phyloP scores from a whole-genome alignment of 2,329 filamentous ascomycete genomes.

The Colletotrichum caudatum region DNA sequence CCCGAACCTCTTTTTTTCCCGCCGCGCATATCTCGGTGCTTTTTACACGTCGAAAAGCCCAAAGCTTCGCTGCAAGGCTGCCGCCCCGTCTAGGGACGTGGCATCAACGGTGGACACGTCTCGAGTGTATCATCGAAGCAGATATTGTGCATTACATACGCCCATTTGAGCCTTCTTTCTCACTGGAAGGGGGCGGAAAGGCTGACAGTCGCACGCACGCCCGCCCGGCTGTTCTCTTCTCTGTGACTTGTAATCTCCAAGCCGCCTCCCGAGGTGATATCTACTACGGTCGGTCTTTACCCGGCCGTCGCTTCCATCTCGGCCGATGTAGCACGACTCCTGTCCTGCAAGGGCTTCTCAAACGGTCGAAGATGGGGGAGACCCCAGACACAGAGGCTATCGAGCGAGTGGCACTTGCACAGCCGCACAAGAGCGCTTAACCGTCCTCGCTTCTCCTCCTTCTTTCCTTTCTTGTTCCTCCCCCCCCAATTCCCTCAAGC shows the following conservation, averaged over 20 bases:
- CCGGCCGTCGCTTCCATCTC: slow-evolving; percentile 8
- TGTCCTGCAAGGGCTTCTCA: background rate
- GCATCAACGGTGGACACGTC: background rate
- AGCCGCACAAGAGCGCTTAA: slow-evolving; percentile 40
- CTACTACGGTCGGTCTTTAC: background rate
- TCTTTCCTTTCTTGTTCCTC: background rate
- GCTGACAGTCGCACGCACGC: background rate
- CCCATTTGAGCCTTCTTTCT: background rate
- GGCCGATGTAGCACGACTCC: slow-evolving; percentile 4
- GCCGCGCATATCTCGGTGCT: slow-evolving; percentile 20
- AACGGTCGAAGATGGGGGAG: background rate
- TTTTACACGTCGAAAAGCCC: background rate
- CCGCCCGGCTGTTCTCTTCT: background rate
- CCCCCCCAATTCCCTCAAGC: slow-evolving; percentile 8
- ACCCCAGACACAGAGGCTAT: background rate
- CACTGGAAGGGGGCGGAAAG: slow-evolving; percentile 1
- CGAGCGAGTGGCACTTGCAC: slow-evolving; percentile 19
- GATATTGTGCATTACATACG: too few relatives aligned
- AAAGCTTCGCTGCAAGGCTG: slow-evolving; percentile 6
- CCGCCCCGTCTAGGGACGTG: slow-evolving; percentile 18
- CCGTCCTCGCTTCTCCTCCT: background rate
- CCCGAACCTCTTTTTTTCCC: background rate
- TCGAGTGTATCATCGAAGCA: background rate
- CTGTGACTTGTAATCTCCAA: slow-evolving; percentile 15
- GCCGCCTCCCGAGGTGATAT: too few relatives aligned